Evolutionary conservation across 2,329 filamentous ascomycete species (phyloP).

Genomic region (Talaromyces sp.): DNA sequence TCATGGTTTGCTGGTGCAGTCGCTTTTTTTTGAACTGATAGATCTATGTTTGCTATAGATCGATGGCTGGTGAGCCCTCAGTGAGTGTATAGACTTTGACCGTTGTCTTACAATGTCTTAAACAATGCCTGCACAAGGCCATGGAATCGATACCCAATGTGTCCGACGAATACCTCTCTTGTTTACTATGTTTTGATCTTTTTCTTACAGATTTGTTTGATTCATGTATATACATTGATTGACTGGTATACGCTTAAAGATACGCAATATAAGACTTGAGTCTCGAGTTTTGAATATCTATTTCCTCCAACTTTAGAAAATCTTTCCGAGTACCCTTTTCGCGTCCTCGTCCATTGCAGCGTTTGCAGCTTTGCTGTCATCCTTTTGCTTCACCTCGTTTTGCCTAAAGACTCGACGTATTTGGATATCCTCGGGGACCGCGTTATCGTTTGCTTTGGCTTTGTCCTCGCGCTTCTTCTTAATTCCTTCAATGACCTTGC

Average conservation of each 20-base stretch:
- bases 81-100: not conserved
- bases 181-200: not conserved
- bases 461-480: slow-evolving; percentile 40
- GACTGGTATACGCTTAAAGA: not conserved
- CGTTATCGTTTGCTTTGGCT: slow-evolving; percentile 22
- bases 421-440: slow-evolving; percentile 14
- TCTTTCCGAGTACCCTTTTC: slow-evolving; percentile 42
- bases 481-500: slow-evolving; percentile 39
- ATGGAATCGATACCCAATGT: not conserved
- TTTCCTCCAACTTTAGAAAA: slow-evolving; percentile 28
- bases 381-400: slow-evolving; percentile 29
- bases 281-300: not conserved
- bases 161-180: not conserved
- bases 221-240: not conserved
- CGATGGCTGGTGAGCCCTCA: not conserved
- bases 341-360: slow-evolving; percentile 31
- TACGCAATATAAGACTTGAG: not conserved
- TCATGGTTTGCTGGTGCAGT: not conserved
- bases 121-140: not conserved
- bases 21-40: not conserved
- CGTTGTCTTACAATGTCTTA: not conserved
- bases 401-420: slow-evolving; percentile 37
- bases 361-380: slow-evolving; percentile 18
- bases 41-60: not conserved
- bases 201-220: not conserved